Percentiles rank a stretch among this genome's conserved stretches.
These are phyloP conservation scores for Bruguiera gymnorhiza DNA, from an alignment of 345 rosid species.

Conservation along the genomic window DNA sequence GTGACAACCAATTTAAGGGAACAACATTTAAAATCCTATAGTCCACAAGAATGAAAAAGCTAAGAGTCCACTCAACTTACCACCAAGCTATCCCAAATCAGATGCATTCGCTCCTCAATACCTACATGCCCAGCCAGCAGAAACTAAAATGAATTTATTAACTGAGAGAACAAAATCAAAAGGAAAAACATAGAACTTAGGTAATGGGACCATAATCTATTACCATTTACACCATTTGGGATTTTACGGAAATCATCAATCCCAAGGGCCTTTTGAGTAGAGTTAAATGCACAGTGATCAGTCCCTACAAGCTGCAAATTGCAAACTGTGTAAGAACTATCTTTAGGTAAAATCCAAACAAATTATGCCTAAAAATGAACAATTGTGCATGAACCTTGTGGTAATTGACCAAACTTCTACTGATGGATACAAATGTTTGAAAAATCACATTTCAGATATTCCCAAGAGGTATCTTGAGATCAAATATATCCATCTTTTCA, in stretches of 20 bases:
- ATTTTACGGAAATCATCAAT: slow-evolving; percentile 88
- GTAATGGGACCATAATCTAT: slow-evolving; percentile 19
- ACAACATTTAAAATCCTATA: too few relatives aligned
- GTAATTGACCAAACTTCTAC: too few relatives aligned
- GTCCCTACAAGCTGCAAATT: slow-evolving; percentile 90
- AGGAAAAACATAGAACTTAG: not conserved
- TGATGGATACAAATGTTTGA: too few relatives aligned
- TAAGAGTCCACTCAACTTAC: slow-evolving; percentile 40
- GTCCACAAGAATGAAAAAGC: not conserved
- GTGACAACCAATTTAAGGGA: not conserved
- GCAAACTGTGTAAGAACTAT: not conserved
- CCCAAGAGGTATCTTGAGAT: too few relatives aligned
- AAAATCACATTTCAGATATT: not conserved
- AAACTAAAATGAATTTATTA: slow-evolving; percentile 9
- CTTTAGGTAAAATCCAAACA: not conserved
- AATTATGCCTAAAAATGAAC: too few relatives aligned
- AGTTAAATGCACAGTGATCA: slow-evolving; percentile 84
- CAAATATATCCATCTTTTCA: too few relatives aligned
- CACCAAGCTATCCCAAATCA: slow-evolving; percentile 96
- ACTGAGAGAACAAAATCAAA: slow-evolving; percentile 2
- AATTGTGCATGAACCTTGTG: too few relatives aligned
- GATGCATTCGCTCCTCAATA: slow-evolving; percentile 98
- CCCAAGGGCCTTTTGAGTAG: slow-evolving; percentile 80
- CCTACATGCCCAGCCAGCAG: slow-evolving; percentile 42
- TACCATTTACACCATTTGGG: slow-evolving; percentile 96